phyloP scores from a whole-genome alignment of 306 rosid genomes.

The cucumber (Cucumis sativus) region Cucumber_9930_V3 NC_026660.2:12117001-12117500 shows the following conservation, averaged over 20 bases:
- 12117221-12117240: conserved; percentile 52
- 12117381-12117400: conserved; percentile 32
- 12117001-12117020: conserved; percentile 49
- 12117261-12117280: conserved; percentile 58
- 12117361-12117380: conserved; percentile 18
- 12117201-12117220: conserved; percentile 76
- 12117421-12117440: conserved; percentile 50
- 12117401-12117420: conserved; percentile 30
- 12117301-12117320: conserved; percentile 42
- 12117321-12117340: conserved; percentile 45
- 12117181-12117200: conserved; percentile 74
- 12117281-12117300: conserved; percentile 42
- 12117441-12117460: conserved; percentile 31
- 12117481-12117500: background rate
- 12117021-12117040: conserved; percentile 34
- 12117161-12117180: conserved; percentile 45
- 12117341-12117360: conserved; percentile 48
- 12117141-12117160: conserved; percentile 38
- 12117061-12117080: conserved; percentile 38
- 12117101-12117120: conserved; percentile 77
- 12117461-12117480: background rate
- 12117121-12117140: conserved; percentile 42
- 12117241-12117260: conserved; percentile 59
- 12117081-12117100: conserved; percentile 63
- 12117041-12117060: conserved; percentile 61